Conservation (phyloP, 2,329 filamentous ascomycete genomes). For the Aspergillus spinulosporus region DNA sequence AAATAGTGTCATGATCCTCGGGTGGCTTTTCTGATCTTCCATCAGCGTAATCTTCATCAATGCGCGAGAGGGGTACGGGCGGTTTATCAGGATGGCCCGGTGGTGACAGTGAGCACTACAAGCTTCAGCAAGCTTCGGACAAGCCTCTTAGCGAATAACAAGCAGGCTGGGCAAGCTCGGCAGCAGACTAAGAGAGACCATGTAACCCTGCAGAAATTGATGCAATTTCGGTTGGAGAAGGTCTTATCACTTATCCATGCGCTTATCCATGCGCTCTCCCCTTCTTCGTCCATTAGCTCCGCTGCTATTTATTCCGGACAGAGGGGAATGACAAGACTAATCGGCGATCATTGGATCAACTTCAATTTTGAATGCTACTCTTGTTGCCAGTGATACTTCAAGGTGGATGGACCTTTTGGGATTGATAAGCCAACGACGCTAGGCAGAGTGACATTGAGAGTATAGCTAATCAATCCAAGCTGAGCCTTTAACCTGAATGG, state of each 20-base stretch:
- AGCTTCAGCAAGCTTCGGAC: constrained; percentile 5
- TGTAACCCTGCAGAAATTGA: background rate
- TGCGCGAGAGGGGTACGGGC: background rate
- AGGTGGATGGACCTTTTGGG: too few relatives aligned
- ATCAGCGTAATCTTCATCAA: background rate
- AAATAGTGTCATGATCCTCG: too few relatives aligned
- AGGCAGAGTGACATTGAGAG: too few relatives aligned
- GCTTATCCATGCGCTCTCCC: background rate
- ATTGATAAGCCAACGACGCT: too few relatives aligned
- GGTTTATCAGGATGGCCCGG: background rate
- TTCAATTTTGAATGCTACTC: too few relatives aligned
- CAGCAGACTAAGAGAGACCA: background rate
- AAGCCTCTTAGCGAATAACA: constrained; percentile 5
- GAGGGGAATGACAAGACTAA: too few relatives aligned
- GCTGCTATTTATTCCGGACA: too few relatives aligned
- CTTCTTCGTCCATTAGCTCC: background rate
- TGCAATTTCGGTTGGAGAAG: background rate
- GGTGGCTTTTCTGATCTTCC: too few relatives aligned
- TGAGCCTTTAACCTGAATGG: too few relatives aligned
- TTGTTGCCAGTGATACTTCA: too few relatives aligned
- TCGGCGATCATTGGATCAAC: too few relatives aligned
- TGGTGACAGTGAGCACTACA: background rate
- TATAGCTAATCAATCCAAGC: too few relatives aligned
- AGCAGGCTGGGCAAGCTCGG: background rate
- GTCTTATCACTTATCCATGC: background rate